These are phyloP conservation scores for Epichloe bromicola DNA, from an alignment of 2,329 filamentous ascomycete species.

Conservation along the genomic window DNA sequence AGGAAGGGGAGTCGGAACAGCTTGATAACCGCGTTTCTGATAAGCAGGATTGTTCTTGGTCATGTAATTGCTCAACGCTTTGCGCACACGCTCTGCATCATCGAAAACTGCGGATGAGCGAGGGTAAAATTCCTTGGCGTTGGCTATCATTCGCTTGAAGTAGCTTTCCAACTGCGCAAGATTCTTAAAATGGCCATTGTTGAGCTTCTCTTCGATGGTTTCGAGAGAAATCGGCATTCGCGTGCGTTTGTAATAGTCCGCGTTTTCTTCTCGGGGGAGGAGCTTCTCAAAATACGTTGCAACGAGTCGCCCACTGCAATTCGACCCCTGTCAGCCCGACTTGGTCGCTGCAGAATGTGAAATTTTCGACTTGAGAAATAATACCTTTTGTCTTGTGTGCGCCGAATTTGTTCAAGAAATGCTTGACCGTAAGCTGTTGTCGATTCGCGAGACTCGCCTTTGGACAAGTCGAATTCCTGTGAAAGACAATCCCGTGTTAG, in stretches of 20 bases:
- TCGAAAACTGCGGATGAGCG: conserved; percentile 61
- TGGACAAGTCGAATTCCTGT: conserved; percentile 33
- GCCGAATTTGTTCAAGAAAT: conserved; percentile 62
- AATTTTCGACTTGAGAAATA: not conserved
- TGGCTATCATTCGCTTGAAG: conserved; percentile 76
- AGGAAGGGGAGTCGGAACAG: conserved; percentile 61
- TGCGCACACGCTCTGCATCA: conserved; percentile 76
- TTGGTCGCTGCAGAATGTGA: not conserved
- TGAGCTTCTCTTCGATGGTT: conserved; percentile 63
- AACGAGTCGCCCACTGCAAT: conserved; percentile 54
- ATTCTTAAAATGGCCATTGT: conserved; percentile 52
- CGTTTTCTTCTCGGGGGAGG: conserved; percentile 48
- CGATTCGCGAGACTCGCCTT: conserved; percentile 51
- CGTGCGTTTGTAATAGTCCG: conserved; percentile 67
- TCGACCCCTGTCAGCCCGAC: not conserved
- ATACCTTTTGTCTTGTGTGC: conserved; percentile 72
- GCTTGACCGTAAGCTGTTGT: conserved; percentile 59
- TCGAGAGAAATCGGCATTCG: conserved; percentile 68
- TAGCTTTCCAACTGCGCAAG: conserved; percentile 71
- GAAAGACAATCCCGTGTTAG: conserved; percentile 3
- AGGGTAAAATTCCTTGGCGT: conserved; percentile 74
- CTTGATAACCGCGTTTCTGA: conserved; percentile 51
- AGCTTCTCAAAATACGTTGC: conserved; percentile 64
- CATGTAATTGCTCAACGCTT: conserved; percentile 81
- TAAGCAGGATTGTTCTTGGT: conserved; percentile 77